Base-by-base conservation (phyloP, 2,329 filamentous ascomycete genomes). In the Trichophyton simii region DNA sequence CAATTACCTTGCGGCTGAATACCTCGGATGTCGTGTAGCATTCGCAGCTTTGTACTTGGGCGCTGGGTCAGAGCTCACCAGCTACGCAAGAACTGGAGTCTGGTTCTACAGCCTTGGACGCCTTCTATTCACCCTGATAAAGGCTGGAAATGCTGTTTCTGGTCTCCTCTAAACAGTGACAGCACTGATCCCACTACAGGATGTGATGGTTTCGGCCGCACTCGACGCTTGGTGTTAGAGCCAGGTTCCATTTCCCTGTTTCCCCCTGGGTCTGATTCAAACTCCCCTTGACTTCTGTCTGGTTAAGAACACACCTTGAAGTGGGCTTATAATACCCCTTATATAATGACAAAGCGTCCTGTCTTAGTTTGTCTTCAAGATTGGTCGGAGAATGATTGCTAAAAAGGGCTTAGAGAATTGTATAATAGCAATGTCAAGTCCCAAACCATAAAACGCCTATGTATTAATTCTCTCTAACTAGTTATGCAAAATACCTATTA, bases 31-130 rank as follows among this genome's bases (percentile, higher is more conserved):
- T 1, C 64, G 72, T n/a, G 58, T 71, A 1, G 46, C 73, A 28
- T 74, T 73, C 63, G 73, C 69, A 2, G 69, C 68, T 4, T 58
- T 70, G 13, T 74, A 73, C 61, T 69, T 74, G 65, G 68, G 71
- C 2, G 67, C 68, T 4, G 63, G 65, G 44, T 72, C 69, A 9
- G 70, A 74, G 59, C 64, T 67, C 18, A 58, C 65, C 22, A 72
- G 71, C 60, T 73, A 72, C 64, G 57, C 72, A 48, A 68, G 72
- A 5, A 72, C 67, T 5, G 69, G 70, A 2, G 63, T 70, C 46
- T 73, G 70, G 66, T 68, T 67, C 1, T 73, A 69, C 69, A 70
- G 71, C 62, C 42, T 74, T 22, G 69, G 67, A 3, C 66, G 72
- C 44, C 71, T 71, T 2, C 64, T 73, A 20, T 71, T 69, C 63